A percentile compares a stretch with the other conserved stretches of the same genome.
phyloP scores from a whole-genome alignment of 768 basidiomycete species.

The Tremella fuciformis region DNA sequence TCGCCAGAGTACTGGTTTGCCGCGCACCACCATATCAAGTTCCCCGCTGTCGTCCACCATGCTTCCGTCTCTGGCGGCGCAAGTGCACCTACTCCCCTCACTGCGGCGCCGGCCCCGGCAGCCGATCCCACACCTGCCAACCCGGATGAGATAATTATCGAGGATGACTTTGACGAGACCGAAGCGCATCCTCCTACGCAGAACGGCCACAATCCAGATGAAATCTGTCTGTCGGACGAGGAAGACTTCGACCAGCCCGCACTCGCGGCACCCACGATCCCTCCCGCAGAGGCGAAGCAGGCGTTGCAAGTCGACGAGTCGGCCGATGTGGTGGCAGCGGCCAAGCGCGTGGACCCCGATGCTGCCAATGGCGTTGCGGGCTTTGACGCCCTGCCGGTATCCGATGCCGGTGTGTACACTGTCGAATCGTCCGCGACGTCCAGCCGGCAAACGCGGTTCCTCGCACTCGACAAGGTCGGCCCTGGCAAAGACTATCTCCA shows the following conservation, averaged over 20 bases:
- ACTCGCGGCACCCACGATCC: not conserved
- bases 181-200: constrained; percentile 5
- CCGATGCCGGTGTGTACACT: too few species aligned
- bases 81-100: not conserved
- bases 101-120: not conserved
- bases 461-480: constrained; percentile 88
- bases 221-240: constrained; percentile 15
- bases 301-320: constrained; percentile 37
- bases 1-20: constrained; percentile 87
- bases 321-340: constrained; percentile 45
- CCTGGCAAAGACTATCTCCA: constrained; percentile 68
- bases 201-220: constrained; percentile 6
- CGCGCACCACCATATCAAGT: constrained; percentile 85
- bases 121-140: constrained; percentile 16
- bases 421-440: too few species aligned
- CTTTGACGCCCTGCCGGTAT: too few species aligned
- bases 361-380: constrained; percentile 30
- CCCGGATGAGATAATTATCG: constrained; percentile 50
- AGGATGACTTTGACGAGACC: constrained; percentile 36
- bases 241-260: constrained; percentile 18
- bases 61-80: not conserved
- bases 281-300: constrained; percentile 17
- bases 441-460: constrained; percentile 64
- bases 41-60: constrained; percentile 62
- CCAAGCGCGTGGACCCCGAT: constrained; percentile 23